A percentile compares a stretch with the other conserved stretches of the same genome.
Conservation (phyloP, 805 yeast genomes). For the Candida tibetensis region DNA sequence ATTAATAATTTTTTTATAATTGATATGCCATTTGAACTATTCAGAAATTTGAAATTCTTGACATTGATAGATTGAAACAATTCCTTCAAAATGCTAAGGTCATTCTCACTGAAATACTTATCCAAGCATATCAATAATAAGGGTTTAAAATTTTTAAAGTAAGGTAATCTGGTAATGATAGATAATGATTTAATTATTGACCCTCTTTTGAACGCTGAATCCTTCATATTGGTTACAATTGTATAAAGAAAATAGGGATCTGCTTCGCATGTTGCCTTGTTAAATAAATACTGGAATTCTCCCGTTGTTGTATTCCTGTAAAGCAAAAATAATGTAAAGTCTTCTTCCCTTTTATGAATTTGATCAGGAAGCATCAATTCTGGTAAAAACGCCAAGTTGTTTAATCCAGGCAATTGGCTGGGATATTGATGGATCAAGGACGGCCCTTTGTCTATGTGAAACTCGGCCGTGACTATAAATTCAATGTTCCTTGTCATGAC, state of each 20-base stretch:
- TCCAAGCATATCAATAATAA: conserved; percentile 53
- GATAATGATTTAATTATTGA: conserved; percentile 58
- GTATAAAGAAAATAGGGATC: conserved; percentile 55
- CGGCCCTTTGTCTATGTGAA: conserved; percentile 76
- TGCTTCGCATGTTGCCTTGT: conserved; percentile 29
- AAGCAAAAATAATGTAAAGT: conserved; percentile 55
- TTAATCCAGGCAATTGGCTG: conserved; percentile 30
- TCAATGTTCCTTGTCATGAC: conserved; percentile 39
- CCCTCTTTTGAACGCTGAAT: conserved; percentile 51
- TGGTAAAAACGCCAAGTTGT: conserved; percentile 41
- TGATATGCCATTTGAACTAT: conserved; percentile 17
- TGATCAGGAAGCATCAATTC: conserved; percentile 64
- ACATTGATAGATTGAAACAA: conserved; percentile 32
- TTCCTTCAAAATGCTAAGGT: conserved; percentile 20
- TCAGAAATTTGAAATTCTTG: conserved; percentile 25
- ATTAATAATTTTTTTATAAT: conserved; percentile 36
- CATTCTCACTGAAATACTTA: conserved; percentile 34
- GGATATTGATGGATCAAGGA: conserved; percentile 63
- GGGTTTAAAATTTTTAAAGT: conserved; percentile 59
- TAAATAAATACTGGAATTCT: conserved; percentile 37
- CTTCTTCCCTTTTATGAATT: conserved; percentile 54
- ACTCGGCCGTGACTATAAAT: conserved; percentile 69
- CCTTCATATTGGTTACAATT: conserved; percentile 48
- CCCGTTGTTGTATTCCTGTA: conserved; percentile 41
- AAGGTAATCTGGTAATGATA: conserved; percentile 51